phyloP scores from a whole-genome alignment of 192 early-diverging fungal species.

The Coemansia sp. region DNA sequence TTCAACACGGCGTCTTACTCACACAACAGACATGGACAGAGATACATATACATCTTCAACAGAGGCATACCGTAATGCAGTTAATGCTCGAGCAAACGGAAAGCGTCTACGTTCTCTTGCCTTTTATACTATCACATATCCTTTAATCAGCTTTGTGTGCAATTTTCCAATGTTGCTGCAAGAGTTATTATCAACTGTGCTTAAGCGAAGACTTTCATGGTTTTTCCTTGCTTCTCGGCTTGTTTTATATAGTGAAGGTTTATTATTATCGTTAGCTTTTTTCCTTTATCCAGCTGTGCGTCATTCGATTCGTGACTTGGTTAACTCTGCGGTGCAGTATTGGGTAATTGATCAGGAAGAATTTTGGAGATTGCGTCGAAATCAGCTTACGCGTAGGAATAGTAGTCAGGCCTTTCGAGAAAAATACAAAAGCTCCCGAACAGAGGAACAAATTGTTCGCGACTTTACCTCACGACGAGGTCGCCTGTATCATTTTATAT shows the following conservation, averaged over 20 bases:
- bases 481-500: conserved; percentile 37
- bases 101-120: conserved; percentile 45
- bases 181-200: conserved; percentile 35
- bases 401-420: background rate
- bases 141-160: conserved; percentile 43
- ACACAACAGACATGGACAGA: conserved; percentile 23
- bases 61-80: conserved; percentile 42
- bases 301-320: conserved; percentile 48
- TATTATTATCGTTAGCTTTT: conserved; percentile 38
- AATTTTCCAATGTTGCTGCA: conserved; percentile 43
- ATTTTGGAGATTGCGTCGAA: conserved; percentile 35
- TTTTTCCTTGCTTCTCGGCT: conserved; percentile 18
- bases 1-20: conserved; percentile 32
- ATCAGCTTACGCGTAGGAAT: conserved; percentile 8
- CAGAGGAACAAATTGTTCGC: conserved; percentile 26
- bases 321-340: conserved; percentile 41
- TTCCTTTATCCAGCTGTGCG: conserved; percentile 47
- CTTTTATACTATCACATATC: conserved; percentile 52
- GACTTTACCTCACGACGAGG: conserved; percentile 43
- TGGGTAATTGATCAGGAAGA: conserved; percentile 56
- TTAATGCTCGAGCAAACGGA: conserved; percentile 53
- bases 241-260: conserved; percentile 39
- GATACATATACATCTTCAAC: conserved; percentile 17
- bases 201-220: conserved; percentile 16
- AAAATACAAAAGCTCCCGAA: conserved; percentile 1